A percentile compares a stretch with the other conserved stretches of the same genome.
Evolutionary conservation across 2,329 filamentous ascomycete species (phyloP).

Genomic region (Cytospora mali): DNA sequence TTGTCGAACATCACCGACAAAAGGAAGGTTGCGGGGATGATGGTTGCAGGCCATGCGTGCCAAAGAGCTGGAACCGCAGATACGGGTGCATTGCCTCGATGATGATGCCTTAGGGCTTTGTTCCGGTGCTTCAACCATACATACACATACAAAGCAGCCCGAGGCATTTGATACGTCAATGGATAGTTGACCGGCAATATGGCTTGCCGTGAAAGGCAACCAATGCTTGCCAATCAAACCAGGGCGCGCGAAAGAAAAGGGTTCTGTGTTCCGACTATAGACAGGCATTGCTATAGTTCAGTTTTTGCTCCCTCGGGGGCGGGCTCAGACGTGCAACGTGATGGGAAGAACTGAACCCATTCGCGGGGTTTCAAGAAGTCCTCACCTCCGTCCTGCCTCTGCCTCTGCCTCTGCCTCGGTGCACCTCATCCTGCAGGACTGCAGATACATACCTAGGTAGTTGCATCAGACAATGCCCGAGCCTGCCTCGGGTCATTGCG

Average conservation of each 20-base stretch:
- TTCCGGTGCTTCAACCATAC: background rate
- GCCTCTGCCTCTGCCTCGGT: background rate
- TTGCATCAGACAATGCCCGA: background rate
- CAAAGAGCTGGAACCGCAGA: conserved; percentile 24
- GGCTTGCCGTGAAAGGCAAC: background rate
- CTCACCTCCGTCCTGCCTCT: too few relatives aligned
- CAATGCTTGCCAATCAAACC: background rate
- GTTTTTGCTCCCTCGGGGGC: too few relatives aligned
- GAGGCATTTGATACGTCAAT: background rate
- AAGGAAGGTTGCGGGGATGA: conserved; percentile 20
- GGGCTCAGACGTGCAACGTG: background rate
- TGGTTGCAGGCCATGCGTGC: conserved; percentile 22
- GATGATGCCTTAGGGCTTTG: background rate
- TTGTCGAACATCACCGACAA: conserved; percentile 4
- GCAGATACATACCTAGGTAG: background rate
- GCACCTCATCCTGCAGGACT: background rate
- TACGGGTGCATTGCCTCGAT: conserved; percentile 11
- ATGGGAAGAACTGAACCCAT: background rate
- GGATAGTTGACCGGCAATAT: background rate
- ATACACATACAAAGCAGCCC: too few relatives aligned
- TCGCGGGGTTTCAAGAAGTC: background rate
- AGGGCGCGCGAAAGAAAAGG: background rate
- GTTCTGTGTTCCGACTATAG: background rate
- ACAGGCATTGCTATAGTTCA: background rate
- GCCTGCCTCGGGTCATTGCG: background rate